Base-by-base conservation (phyloP, 225 moss, liverwort and hornwort species). In the Physcomitrellopsis africana region DNA sequence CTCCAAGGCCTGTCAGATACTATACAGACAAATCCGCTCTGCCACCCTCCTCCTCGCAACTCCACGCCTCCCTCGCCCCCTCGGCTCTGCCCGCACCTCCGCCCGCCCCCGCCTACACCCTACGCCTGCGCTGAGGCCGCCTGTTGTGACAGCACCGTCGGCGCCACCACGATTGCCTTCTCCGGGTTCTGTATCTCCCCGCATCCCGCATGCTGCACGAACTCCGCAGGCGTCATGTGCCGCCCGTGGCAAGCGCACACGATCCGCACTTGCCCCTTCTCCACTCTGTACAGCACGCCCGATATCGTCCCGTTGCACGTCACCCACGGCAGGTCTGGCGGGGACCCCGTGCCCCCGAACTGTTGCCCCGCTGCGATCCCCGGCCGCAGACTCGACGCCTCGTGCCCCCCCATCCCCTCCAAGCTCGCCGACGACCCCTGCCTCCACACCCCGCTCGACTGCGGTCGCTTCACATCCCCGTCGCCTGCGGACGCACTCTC, bases 281-380 rank as follows among this genome's bases (percentile, higher is more conserved):
- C 85, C 55, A 83, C 91, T 62, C 82, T 83, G 54, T 95, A 95
- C 41, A 92, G 83, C 44, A 92, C 94, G 10, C 94, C 94, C 0
- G 83, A 89, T 51, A 92, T 89, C 1, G 90, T 85, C 24, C 90
- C 92, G 18, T 87, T 92, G 69, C 92, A 92, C 9, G 90, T 92
- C 45, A 95, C 94, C 94, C 94, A 95, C 1, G 94, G 94, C 55
- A 95, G 74, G 37, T 92, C 92, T 1, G 94, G 94, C 4, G 77
- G 69, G 16, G 87, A 81, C 43, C 94, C 94, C 13, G 89, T 87
- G 58, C 92, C 94, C 17, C 94, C 94, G 26, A 95, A 92, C 10
- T 70, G 81, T 66, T 91, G 81, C 1, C 92, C 92, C 0, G 91
- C 80, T 2, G 89, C 94, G 8, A 92, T 72, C 9, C 94, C 94